phyloP scores from a whole-genome alignment of 257 asterid genomes.

The Verbena officinalis region DNA sequence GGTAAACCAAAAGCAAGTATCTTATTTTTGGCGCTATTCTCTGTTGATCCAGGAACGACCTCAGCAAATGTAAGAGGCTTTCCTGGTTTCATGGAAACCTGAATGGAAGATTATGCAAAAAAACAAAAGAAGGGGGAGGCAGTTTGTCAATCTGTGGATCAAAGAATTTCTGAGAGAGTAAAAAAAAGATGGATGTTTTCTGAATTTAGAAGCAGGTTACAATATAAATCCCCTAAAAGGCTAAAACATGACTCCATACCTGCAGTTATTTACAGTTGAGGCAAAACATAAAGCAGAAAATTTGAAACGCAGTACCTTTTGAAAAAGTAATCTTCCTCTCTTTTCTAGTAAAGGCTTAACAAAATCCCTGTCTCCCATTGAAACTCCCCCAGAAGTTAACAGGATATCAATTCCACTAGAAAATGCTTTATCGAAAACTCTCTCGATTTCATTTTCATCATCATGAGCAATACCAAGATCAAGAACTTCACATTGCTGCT shows the following conservation, averaged over 20 bases:
- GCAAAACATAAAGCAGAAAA: conserved; percentile 24
- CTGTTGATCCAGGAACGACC: conserved; percentile 52
- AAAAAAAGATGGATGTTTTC: neutral
- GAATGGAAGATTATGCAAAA: conserved; percentile 35
- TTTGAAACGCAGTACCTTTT: conserved; percentile 62
- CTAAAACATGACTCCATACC: neutral
- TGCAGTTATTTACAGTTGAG: conserved; percentile 2
- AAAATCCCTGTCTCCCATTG: conserved; percentile 98
- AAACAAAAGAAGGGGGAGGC: neutral
- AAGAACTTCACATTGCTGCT: conserved; percentile 75
- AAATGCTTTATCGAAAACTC: conserved; percentile 61
- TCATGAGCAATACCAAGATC: conserved; percentile 93
- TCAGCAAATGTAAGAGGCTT: conserved; percentile 94
- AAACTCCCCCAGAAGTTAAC: conserved; percentile 95
- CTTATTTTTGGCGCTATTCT: conserved; percentile 41
- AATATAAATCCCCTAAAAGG: conserved; percentile 20
- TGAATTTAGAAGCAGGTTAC: conserved; percentile 6
- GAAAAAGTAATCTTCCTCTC: conserved; percentile 71
- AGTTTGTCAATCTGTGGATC: conserved; percentile 1
- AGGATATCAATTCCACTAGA: conserved; percentile 77
- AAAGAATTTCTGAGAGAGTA: conserved; percentile 16
- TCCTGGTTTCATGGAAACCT: conserved; percentile 96
- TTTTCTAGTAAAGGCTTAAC: conserved; percentile 87
- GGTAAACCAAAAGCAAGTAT: conserved; percentile 97
- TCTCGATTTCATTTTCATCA: conserved; percentile 68